A percentile compares a stretch with the other conserved stretches of the same genome.
Evolutionary conservation across 139 green algal genomes (phyloP).

Genomic region (Dunaliella sp.): DNA sequence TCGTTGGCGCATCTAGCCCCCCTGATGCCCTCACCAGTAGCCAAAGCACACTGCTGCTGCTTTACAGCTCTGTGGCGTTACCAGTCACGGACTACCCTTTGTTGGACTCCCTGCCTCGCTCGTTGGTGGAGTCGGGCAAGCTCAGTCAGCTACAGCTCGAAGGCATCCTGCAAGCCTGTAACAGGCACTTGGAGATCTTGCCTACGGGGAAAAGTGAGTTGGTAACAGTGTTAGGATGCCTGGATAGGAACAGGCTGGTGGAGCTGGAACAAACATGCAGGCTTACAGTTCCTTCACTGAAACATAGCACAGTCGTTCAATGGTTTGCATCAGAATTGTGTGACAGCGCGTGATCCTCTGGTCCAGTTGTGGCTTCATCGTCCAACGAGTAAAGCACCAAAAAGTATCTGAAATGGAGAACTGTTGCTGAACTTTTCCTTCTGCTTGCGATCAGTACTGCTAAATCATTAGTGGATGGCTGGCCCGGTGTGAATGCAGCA

Average conservation of each 20-base stretch:
- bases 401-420: too few species aligned
- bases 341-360: too few species aligned
- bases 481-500: too few species aligned
- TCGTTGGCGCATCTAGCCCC: neutral
- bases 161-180: conserved; percentile 76
- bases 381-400: too few species aligned
- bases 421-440: too few species aligned
- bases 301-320: neutral
- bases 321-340: neutral
- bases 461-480: too few species aligned
- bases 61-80: conserved; percentile 70
- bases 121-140: conserved; percentile 60
- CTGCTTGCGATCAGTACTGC: too few species aligned
- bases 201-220: conserved; percentile 58
- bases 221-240: neutral
- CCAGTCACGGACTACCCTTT: conserved; percentile 70
- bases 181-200: conserved; percentile 75
- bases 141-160: conserved; percentile 87
- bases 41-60: too few species aligned
- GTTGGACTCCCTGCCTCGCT: conserved; percentile 49
- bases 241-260: neutral
- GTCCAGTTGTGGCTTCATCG: too few species aligned
- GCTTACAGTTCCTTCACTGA: neutral
- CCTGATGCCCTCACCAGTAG: neutral
- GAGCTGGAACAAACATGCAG: neutral